A percentile compares a stretch with the other conserved stretches of the same genome.
Conservation (phyloP, 352 stramenopile species). For the Pythium vanterpoolii region DNA sequence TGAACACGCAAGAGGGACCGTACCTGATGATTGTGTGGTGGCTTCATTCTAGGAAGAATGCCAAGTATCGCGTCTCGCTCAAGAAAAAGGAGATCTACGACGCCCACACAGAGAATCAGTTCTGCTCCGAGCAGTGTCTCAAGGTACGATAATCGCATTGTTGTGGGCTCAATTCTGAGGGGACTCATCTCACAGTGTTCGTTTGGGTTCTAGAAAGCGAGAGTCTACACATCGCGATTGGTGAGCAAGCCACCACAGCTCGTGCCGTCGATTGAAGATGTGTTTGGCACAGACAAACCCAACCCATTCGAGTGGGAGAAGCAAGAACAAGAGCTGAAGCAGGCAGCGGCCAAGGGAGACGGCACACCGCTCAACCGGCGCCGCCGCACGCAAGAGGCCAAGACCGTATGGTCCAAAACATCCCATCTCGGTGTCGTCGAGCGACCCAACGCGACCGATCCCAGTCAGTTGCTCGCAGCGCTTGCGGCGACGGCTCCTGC, state of each 20-base stretch:
- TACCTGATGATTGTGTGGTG: not conserved
- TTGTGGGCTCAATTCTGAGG: too few species aligned
- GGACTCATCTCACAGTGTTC: conserved; percentile 1
- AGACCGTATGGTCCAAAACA: conserved; percentile 74
- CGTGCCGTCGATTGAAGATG: conserved; percentile 68
- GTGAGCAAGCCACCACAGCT: conserved; percentile 77
- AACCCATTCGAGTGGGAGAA: conserved; percentile 64
- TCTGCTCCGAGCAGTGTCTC: conserved; percentile 67
- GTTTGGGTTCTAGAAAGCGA: conserved; percentile 69
- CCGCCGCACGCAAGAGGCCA: conserved; percentile 36
- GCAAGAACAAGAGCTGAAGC: conserved; percentile 4
- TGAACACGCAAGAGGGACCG: too few species aligned
- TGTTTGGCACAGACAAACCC: conserved; percentile 77
- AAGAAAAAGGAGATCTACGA: conserved; percentile 78
- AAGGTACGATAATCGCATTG: conserved; percentile 36
- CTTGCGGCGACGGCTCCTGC: conserved; percentile 8
- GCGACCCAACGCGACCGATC: conserved; percentile 26
- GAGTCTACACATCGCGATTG: conserved; percentile 55
- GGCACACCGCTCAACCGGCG: not conserved
- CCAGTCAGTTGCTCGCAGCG: conserved; percentile 18
- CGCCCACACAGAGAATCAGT: conserved; percentile 74
- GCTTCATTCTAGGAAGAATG: conserved; percentile 39
- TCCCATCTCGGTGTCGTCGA: conserved; percentile 67
- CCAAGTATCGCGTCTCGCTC: conserved; percentile 75
- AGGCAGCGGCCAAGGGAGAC: conserved; percentile 1